Evolutionary conservation across 306 rosid genomes (phyloP).

Genomic region (Vigna reflexopilosa): DNA sequence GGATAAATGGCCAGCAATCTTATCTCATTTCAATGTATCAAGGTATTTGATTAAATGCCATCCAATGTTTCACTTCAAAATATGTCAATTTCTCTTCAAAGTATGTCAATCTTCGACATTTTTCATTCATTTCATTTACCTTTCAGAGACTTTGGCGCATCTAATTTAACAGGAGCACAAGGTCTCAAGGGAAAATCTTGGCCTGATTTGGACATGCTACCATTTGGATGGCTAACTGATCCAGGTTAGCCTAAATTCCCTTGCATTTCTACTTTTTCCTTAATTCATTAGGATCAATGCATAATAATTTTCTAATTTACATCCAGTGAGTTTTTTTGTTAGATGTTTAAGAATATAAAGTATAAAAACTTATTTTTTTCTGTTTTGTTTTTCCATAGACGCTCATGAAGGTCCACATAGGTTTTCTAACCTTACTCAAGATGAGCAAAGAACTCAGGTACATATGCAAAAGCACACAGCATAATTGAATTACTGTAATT

Average conservation of each 20-base stretch:
- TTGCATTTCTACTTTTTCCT: not conserved
- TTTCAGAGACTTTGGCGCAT: conserved; percentile 64
- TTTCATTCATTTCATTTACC: conserved; percentile 5
- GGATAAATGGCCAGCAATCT: conserved; percentile 72
- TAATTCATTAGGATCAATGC: not conserved
- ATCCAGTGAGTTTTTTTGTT: conserved; percentile 21
- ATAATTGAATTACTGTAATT: conserved; percentile 7
- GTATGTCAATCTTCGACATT: not conserved
- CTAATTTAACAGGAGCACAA: conserved; percentile 60
- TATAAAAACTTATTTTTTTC: not conserved
- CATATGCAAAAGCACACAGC: conserved; percentile 24
- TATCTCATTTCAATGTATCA: conserved; percentile 63
- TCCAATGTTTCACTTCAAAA: conserved; percentile 1
- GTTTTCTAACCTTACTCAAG: conserved; percentile 45
- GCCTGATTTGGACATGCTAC: conserved; percentile 91
- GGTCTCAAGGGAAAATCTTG: conserved; percentile 75
- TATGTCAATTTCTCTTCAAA: not conserved
- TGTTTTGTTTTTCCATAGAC: conserved; percentile 41
- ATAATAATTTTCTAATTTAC: not conserved
- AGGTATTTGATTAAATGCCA: conserved; percentile 51
- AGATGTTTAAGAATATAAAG: conserved; percentile 1
- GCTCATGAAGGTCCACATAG: conserved; percentile 77
- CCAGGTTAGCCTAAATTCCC: conserved; percentile 53
- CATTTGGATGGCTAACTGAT: conserved; percentile 78
- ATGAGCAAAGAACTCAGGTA: conserved; percentile 82